Conservation (phyloP, 306 rosid species). For the Cercis canadensis region DNA sequence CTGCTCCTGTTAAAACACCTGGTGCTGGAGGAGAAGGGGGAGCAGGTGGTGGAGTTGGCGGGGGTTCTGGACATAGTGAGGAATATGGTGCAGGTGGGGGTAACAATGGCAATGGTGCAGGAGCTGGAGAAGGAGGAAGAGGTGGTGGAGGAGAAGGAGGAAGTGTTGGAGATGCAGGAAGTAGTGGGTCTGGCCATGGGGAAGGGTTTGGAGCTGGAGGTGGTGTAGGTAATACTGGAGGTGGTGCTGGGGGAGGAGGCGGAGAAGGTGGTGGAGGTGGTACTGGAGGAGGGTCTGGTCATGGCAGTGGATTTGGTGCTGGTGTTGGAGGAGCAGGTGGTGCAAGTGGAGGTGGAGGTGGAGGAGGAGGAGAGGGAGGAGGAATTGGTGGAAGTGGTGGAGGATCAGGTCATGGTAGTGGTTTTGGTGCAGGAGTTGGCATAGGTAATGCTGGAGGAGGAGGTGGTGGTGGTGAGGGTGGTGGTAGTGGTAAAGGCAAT, state of each 20-base stretch:
- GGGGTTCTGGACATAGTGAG: conserved; percentile 31
- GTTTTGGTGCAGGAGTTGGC: conserved; percentile 53
- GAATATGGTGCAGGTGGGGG: conserved; percentile 31
- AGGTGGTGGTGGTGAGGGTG: conserved; percentile 46
- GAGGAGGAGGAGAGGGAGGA: conserved; percentile 45
- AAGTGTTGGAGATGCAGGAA: neutral
- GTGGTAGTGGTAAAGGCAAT: conserved; percentile 19
- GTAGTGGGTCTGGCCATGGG: conserved; percentile 46
- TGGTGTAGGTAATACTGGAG: conserved; percentile 14
- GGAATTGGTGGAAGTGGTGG: conserved; percentile 39
- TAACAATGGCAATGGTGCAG: conserved; percentile 12
- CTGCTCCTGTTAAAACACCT: neutral
- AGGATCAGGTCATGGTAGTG: conserved; percentile 61
- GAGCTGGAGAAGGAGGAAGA: neutral
- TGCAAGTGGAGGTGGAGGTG: conserved; percentile 35
- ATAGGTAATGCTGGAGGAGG: conserved; percentile 37
- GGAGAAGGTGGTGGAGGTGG: conserved; percentile 9
- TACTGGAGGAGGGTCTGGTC: conserved; percentile 28
- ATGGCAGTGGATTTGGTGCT: conserved; percentile 39
- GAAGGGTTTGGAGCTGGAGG: conserved; percentile 35
- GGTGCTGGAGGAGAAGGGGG: neutral
- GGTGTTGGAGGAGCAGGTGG: conserved; percentile 23
- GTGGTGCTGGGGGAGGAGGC: conserved; percentile 35
- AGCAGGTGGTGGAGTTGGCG: neutral
- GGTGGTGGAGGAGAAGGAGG: conserved; percentile 30